Percentiles rank a stretch among this genome's conserved stretches.
Conservation (phyloP, 176 grass and related monocot species). For the Areca catechu region DNA sequence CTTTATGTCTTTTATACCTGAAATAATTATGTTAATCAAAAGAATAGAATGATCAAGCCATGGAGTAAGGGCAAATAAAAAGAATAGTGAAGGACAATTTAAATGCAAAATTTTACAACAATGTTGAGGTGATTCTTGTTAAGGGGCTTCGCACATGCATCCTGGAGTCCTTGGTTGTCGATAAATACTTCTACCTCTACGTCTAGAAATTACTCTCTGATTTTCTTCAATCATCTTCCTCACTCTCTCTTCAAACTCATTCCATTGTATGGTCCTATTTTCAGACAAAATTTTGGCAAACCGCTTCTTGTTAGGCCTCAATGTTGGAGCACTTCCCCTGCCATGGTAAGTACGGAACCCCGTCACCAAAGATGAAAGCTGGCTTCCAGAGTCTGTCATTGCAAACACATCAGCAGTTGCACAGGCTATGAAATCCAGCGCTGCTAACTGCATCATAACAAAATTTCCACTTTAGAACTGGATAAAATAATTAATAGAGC, state of each 20-base stretch:
- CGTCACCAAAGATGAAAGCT: conserved; percentile 83
- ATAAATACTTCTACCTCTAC: conserved; percentile 73
- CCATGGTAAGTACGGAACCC: conserved; percentile 89
- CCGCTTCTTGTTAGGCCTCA: conserved; percentile 77
- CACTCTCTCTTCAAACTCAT: conserved; percentile 53
- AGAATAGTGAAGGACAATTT: no score
- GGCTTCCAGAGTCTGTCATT: conserved; percentile 95
- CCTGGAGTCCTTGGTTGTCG: conserved; percentile 75
- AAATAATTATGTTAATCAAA: no score
- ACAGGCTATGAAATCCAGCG: conserved; percentile 88
- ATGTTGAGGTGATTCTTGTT: no score
- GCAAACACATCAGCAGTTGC: conserved; percentile 79
- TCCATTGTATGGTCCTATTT: conserved; percentile 49
- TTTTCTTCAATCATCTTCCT: conserved; percentile 81
- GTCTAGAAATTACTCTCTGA: conserved; percentile 52
- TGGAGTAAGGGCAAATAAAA: no score
- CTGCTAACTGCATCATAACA: conserved; percentile 51
- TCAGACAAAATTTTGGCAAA: conserved; percentile 61
- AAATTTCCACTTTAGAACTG: neutral
- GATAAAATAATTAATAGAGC: no score
- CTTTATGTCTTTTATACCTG: no score
- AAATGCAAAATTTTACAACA: no score
- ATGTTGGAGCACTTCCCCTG: conserved; percentile 50
- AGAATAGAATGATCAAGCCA: no score
- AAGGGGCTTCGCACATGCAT: conserved; percentile 65